Conservation (phyloP, 345 rosid species). For the Salix koriyanagi region DNA sequence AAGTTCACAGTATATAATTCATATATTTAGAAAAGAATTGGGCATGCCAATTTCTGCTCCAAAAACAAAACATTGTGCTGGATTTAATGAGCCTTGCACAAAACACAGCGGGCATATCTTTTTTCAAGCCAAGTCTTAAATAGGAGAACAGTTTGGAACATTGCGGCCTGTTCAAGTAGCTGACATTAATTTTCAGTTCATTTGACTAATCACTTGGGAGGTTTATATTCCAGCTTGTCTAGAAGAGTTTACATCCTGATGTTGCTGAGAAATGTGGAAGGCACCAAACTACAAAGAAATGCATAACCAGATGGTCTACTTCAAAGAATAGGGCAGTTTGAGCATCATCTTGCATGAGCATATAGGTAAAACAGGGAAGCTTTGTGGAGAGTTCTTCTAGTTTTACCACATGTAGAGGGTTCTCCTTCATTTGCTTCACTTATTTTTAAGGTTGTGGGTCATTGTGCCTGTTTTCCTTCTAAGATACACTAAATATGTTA, state of each 20-base stretch:
- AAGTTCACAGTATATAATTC: no score
- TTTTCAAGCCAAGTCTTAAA: no score
- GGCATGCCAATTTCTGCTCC: no score
- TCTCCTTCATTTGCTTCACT: background rate
- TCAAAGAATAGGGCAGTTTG: constrained; percentile 1
- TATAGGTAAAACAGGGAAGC: background rate
- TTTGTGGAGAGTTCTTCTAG: background rate
- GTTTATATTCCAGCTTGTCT: background rate
- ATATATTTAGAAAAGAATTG: no score
- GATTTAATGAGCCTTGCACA: no score
- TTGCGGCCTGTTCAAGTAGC: background rate
- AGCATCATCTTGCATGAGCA: background rate
- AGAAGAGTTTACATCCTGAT: background rate
- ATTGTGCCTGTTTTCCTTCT: background rate
- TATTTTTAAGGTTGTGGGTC: background rate
- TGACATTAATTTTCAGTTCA: background rate
- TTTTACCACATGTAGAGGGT: background rate
- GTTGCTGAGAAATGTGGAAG: background rate
- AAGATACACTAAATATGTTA: background rate
- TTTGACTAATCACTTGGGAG: background rate
- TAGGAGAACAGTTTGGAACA: no score
- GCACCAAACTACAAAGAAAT: background rate
- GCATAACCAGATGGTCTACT: background rate
- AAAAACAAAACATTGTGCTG: no score
- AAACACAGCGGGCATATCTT: no score